A percentile compares a stretch with the other conserved stretches of the same genome.
Conservation (phyloP, 129 eudicot species). For the Pulicaria dysenterica region DNA sequence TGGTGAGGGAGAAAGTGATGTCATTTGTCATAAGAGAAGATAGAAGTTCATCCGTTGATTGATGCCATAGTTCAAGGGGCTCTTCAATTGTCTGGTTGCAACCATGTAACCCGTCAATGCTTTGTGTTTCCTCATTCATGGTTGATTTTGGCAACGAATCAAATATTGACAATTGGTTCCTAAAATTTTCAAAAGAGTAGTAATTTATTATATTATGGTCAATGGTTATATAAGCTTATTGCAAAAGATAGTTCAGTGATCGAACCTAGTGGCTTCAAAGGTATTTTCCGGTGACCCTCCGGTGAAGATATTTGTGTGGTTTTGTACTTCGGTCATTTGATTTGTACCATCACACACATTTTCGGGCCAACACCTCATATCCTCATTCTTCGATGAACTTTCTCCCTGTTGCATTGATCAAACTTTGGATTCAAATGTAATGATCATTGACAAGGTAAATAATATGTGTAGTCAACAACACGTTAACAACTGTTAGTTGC, state of each 20-base stretch:
- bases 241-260: background rate
- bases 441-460: background rate
- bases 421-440: constrained; percentile 15
- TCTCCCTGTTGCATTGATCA: constrained; percentile 47
- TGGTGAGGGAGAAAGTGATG: constrained; percentile 39
- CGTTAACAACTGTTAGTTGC: no score
- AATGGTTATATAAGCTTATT: background rate
- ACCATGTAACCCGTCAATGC: constrained; percentile 44
- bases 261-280: constrained; percentile 47
- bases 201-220: no score
- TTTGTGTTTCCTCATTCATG: constrained; percentile 45
- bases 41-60: constrained; percentile 52
- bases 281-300: constrained; percentile 44
- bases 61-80: constrained; percentile 49
- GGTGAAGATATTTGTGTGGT: constrained; percentile 39
- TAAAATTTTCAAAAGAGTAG: constrained; percentile 7
- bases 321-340: constrained; percentile 32
- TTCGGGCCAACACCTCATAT: constrained; percentile 41
- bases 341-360: constrained; percentile 35
- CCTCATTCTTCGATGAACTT: constrained; percentile 46
- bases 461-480: background rate
- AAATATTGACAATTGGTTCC: constrained; percentile 52
- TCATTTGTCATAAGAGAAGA: constrained; percentile 47
- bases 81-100: constrained; percentile 40
- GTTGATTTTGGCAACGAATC: constrained; percentile 52